Base-by-base conservation (phyloP, 2,329 filamentous ascomycete genomes). In the Paracorniculantispora psalliotae region DNA sequence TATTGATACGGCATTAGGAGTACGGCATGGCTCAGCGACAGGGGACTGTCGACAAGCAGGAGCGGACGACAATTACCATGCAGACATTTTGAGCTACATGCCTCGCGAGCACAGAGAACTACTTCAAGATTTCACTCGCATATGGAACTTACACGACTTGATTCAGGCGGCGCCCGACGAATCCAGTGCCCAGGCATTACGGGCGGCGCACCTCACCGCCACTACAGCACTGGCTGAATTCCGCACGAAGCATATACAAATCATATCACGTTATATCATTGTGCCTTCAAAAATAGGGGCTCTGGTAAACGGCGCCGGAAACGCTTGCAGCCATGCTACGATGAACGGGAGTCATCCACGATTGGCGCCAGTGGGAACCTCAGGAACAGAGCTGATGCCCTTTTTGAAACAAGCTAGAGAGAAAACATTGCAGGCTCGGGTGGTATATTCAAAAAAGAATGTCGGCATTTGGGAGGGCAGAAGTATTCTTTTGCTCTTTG, bases 251-350 rank as follows among this genome's bases (percentile, higher is more conserved):
- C 92, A 97, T 69, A 89, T 97, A 65, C 87, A 90, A 71, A 90
- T 97, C 60, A 92, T 97, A 2, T 90, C 90, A 28, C 82, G 91
- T 50, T 97, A 96, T 72, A 96, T 97, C 66, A 86, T 97, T 64
- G 77, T 94, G 57, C 91, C 92, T 23, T 89, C 88, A 0, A 81
- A 73, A 53, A 19, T 30, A 15, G 6, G 10, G 12, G 4, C 33
- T 9, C 33, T 15, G 17, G 33, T 13, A 12, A 12, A 9, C 12
- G 10, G 10, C 17, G 33, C 33, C 10, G 17, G 33, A 3, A 15
- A 37, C 4, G 33, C 33, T 4, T 15, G 33, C 10, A 37, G 17
- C 17, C 33, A 13, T 9, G 33, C 33, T 37, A 37, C 33, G 3
- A 37, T 37, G 33, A 13, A 37, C 17, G 10, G 33, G 3, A 15